These are phyloP conservation scores for Priceomyces carsonii DNA, from an alignment of 805 yeast genomes.

Conservation along the genomic window DNA sequence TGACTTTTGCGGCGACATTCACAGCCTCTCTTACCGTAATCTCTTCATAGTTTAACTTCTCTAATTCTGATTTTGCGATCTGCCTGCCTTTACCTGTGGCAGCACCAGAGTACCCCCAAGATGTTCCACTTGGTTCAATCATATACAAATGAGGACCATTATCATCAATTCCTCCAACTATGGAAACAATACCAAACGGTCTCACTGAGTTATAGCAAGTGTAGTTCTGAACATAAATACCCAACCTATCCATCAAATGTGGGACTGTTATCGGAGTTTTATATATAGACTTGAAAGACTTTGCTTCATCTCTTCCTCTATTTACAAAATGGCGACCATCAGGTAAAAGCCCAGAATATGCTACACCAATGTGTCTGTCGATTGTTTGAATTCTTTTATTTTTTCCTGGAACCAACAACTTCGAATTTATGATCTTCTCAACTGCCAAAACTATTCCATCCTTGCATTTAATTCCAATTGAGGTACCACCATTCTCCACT, in stretches of 20 bases:
- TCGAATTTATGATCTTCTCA: constrained; percentile 88
- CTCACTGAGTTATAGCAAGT: constrained; percentile 96
- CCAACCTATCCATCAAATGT: constrained; percentile 81
- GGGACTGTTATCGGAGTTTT: constrained; percentile 77
- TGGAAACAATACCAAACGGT: constrained; percentile 93
- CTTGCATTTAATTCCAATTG: constrained; percentile 86
- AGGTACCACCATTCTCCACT: constrained; percentile 95
- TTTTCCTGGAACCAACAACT: constrained; percentile 82
- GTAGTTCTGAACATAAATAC: constrained; percentile 90
- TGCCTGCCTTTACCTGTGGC: constrained; percentile 99
- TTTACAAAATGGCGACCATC: constrained; percentile 94
- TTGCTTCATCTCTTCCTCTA: constrained; percentile 91
- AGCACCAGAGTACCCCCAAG: constrained; percentile 97
- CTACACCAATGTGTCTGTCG: constrained; percentile 92
- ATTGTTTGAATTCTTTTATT: constrained; percentile 90
- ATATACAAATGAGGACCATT: constrained; percentile 91
- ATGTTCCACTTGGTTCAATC: constrained; percentile 96
- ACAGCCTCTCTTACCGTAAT: constrained; percentile 80
- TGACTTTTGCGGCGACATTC: constrained; percentile 90
- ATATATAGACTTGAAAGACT: constrained; percentile 72
- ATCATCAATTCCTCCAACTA: constrained; percentile 90
- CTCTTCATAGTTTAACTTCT: constrained; percentile 75
- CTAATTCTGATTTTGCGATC: constrained; percentile 95
- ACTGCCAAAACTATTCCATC: constrained; percentile 98
- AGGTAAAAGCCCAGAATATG: constrained; percentile 92